Conservation (phyloP, 768 basidiomycete genomes). For the Goffeauzyma gilvescens region DNA sequence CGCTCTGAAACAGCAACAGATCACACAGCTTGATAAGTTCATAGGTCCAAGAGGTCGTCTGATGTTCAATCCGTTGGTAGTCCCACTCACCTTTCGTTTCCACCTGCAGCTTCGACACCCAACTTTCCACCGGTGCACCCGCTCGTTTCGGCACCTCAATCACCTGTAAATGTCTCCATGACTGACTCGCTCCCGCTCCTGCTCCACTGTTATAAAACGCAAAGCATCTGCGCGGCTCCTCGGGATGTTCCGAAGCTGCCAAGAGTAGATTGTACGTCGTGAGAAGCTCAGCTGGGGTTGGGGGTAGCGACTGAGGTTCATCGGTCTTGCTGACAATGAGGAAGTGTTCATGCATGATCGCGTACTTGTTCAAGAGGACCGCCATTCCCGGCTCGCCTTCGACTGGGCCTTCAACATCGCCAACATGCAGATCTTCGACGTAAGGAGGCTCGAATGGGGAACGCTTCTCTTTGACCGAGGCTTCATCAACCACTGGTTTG, state of each 20-base stretch:
- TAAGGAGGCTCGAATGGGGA: constrained; percentile 84
- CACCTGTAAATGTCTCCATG: constrained; percentile 81
- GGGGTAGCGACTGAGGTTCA: constrained; percentile 52
- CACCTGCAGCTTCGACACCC: constrained; percentile 43
- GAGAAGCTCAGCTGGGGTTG: constrained; percentile 58
- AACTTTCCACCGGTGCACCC: constrained; percentile 57
- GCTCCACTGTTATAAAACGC: constrained; percentile 78
- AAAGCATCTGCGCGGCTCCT: constrained; percentile 38
- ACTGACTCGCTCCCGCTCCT: constrained; percentile 59
- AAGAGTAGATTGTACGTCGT: constrained; percentile 54
- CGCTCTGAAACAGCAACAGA: constrained; percentile 37
- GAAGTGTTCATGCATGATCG: constrained; percentile 67
- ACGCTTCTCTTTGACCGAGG: constrained; percentile 30
- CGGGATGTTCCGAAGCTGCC: constrained; percentile 43
- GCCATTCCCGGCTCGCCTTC: constrained; percentile 40
- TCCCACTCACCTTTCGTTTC: constrained; percentile 42
- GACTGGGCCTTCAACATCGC: constrained; percentile 43
- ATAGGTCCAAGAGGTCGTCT: neutral
- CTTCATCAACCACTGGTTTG: constrained; percentile 6
- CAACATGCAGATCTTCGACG: constrained; percentile 51
- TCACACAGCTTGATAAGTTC: constrained; percentile 3
- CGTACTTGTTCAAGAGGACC: constrained; percentile 36
- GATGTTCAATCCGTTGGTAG: neutral
- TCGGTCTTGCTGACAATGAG: constrained; percentile 58
- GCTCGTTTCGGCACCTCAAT: constrained; percentile 42